Percentiles rank a stretch among this genome's conserved stretches.
These are phyloP conservation scores for Torrubiellomyces zombiae DNA, from an alignment of 2,329 filamentous ascomycete genomes.

Conservation along the genomic window DNA sequence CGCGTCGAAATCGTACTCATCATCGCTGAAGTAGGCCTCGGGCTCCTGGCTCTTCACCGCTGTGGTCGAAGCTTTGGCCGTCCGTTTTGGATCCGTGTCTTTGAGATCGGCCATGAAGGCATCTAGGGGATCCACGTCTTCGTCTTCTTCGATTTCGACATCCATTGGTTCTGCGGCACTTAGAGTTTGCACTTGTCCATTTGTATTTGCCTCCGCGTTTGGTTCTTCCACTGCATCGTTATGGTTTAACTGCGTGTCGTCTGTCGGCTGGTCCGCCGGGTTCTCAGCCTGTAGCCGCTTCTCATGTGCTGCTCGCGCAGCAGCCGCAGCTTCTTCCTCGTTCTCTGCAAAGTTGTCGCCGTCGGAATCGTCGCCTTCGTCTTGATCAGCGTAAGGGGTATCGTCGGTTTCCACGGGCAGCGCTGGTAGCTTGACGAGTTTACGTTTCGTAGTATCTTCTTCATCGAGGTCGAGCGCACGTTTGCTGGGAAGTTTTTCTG, in stretches of 20 bases:
- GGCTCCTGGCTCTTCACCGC: constrained; percentile 48
- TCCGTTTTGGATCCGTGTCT: constrained; percentile 31
- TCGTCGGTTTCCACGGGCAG: constrained; percentile 50
- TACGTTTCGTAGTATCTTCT: constrained; percentile 72
- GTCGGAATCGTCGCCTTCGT: constrained; percentile 56
- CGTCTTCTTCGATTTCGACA: constrained; percentile 41
- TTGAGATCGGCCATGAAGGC: constrained; percentile 79
- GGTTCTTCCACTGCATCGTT: constrained; percentile 9
- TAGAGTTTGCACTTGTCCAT: constrained; percentile 5
- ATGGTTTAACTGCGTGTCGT: constrained; percentile 23
- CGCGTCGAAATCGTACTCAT: constrained; percentile 46
- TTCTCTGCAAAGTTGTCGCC: constrained; percentile 62
- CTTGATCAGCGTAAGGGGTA: constrained; percentile 43
- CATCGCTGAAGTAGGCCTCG: constrained; percentile 77
- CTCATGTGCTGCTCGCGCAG: constrained; percentile 70
- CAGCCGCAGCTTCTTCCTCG: constrained; percentile 77
- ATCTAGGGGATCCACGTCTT: constrained; percentile 78
- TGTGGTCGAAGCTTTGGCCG: constrained; percentile 13
- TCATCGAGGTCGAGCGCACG: constrained; percentile 74
- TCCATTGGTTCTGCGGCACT: constrained; percentile 6
- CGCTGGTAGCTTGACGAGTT: constrained; percentile 77
- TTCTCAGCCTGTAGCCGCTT: constrained; percentile 44
- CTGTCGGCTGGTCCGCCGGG: constrained; percentile 29
- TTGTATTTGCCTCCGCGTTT: constrained; percentile 9
- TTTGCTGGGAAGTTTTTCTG: constrained; percentile 50